Evolutionary conservation across 805 yeast genomes (phyloP), one percentile per base, ranked within the genome.

Genomic region (Brettanomyces naardenensis): DNA sequence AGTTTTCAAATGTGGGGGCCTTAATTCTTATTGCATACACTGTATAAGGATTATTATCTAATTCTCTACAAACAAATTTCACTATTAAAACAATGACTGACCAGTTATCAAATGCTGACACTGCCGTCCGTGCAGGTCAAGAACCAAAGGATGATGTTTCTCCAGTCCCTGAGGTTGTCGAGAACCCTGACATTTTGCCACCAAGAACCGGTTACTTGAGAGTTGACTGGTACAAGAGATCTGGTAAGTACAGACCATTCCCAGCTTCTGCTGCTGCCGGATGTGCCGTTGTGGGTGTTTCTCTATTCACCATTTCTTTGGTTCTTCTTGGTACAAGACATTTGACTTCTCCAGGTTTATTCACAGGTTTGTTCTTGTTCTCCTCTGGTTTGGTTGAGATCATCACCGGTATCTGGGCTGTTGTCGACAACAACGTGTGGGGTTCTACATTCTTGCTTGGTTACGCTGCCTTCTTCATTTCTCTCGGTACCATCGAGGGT

Each of bases 211-310:
- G 62, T 37, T 41, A 44, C 21, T 53, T 72, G 44, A 64, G 66
- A 50, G 68, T 69, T 13, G 68, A 64, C 39, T 55, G 61, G 41
- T 69, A 74, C 42, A 60, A 66, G 17, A 57, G 64, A 40, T 68
- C 78, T 5, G 41, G 45, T 25, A 41, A 46, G 14, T 52, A 58
- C 35, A 69, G 76, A 49, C 68, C 62, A 41, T 66, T 61, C 43
- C 73, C 69, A 33, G 65, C 69, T 37, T 69, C 78, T 3, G 66
- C 73, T 19, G 68, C 77, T 3, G 58, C 72, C 19, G 79, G 79
- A 15, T 56, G 72, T 31, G 57, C 61, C 10, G 61, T 69, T 3
- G 65, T 64, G 43, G 69, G 69, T 10, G 51, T 68, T 22, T 62
- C 74, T n/a, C 60, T 74, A 10, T 70, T 73, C 46, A 59, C 68